Evolutionary conservation across 768 basidiomycete species (phyloP), one percentile per base, ranked within the genome.

Genomic region (Gloeopeniophorella convolvens): DNA sequence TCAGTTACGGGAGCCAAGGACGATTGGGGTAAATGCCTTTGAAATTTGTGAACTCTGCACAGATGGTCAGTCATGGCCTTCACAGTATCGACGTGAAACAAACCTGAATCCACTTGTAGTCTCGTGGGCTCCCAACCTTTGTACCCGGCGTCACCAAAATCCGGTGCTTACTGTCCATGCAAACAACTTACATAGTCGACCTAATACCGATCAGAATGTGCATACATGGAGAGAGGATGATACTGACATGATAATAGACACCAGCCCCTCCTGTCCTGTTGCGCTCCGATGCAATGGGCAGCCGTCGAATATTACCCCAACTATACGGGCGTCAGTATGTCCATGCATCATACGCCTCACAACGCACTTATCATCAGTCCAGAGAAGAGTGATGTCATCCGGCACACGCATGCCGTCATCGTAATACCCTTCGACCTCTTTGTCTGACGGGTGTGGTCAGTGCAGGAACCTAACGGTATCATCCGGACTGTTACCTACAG

Each of bases 51-150:
- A 75, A 37, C 70, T 76, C 76, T 80, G 51, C 20, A 57, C n/a
- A 5, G 45, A 42, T 16, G 15, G 32, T 5, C 35, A 37, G 28
- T 12, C 18, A 40, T 45, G 3, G 32, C 27, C 18, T 43, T 35
- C 32, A 37, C 26, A 33, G 7, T 21, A 9, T 20, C 15, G 26
- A 20, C 21, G 18, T 35, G 13, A 33, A 15, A 66, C 73, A 51
- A 44, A 78, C 78, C 18, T 74, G 73, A 42, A 84, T 80, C 83
- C 83, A 85, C 60, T 85, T 85, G 70, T 81, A 88, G 63, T 82
- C 75, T 39, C 78, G 66, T 1, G 82, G 79, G 50, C 71, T 71
- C 12, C 83, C 84, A 33, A 87, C 82, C 70, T 82, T 61, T 15
- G 41, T 31, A 7, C 37, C 10, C 23, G 41, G 23, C 18, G 15